These are phyloP conservation scores for Dovyalis caffra DNA, from an alignment of 345 rosid genomes.

Conservation along the genomic window DNA sequence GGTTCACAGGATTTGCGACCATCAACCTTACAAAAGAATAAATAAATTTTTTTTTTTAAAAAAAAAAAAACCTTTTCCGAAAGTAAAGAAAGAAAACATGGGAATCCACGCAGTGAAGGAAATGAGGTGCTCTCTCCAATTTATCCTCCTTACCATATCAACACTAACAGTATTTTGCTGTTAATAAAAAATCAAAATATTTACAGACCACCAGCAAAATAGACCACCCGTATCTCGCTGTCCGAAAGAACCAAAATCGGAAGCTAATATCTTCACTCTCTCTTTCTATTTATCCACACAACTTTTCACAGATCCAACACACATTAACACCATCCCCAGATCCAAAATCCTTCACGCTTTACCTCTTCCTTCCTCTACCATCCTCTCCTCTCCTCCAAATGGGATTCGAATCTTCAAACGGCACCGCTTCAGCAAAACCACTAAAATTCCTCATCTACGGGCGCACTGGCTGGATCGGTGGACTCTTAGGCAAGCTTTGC, in stretches of 20 bases:
- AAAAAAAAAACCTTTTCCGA: no score
- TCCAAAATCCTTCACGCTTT: neutral
- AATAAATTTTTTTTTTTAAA: no score
- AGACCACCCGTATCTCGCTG: neutral
- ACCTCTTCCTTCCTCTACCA: no score
- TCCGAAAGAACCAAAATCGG: neutral
- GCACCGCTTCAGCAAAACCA: slow-evolving; percentile 32
- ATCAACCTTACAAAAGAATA: no score
- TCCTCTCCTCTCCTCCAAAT: slow-evolving; percentile 14
- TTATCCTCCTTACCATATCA: no score
- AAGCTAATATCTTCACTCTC: neutral
- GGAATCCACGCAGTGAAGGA: no score
- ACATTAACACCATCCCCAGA: neutral
- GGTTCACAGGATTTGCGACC: no score
- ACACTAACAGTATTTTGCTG: no score
- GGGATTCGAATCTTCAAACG: slow-evolving; percentile 57
- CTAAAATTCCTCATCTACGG: slow-evolving; percentile 87
- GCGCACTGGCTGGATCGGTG: slow-evolving; percentile 93
- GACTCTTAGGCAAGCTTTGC: slow-evolving; percentile 75
- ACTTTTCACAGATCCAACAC: neutral
- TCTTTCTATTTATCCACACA: neutral
- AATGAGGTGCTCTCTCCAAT: no score
- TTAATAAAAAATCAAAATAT: no score
- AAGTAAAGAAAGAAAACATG: no score
- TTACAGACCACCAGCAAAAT: no score